phyloP scores from a whole-genome alignment of 176 grass and related monocot genomes.

The Phoenix dactylifera region DNA sequence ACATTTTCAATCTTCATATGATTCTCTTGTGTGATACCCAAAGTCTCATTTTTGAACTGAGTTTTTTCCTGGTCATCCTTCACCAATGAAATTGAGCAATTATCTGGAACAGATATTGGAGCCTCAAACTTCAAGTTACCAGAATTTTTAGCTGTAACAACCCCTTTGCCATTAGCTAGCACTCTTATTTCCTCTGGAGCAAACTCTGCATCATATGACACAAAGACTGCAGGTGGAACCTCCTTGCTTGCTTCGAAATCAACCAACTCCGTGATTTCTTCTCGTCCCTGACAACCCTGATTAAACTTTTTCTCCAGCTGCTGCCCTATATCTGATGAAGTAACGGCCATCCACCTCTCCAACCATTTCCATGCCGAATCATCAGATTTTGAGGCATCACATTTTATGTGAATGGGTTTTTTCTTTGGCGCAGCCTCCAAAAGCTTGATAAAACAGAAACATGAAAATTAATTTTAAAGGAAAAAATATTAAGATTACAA shows the following conservation, averaged over 20 bases:
- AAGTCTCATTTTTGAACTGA: not conserved
- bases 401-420: too few relatives aligned
- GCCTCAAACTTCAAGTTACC: not conserved
- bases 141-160: not conserved
- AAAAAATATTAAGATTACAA: too few relatives aligned
- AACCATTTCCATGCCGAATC: slow-evolving; percentile 16
- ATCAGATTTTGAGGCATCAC: too few relatives aligned
- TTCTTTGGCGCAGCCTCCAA: too few relatives aligned
- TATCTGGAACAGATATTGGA: not conserved
- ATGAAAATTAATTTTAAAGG: too few relatives aligned
- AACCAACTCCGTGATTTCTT: not conserved
- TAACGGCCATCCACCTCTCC: slow-evolving; percentile 20
- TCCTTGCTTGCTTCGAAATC: not conserved
- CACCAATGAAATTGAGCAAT: not conserved
- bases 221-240: not conserved
- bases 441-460: too few relatives aligned
- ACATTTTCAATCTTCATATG: not conserved
- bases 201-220: not conserved
- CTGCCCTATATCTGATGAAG: not conserved
- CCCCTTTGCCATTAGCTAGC: not conserved
- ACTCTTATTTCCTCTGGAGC: not conserved
- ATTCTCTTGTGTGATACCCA: not conserved
- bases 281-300: not conserved
- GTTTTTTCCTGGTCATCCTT: not conserved
- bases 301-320: not conserved